These are phyloP conservation scores for Actinomortierella ambigua DNA, from an alignment of 371 early-diverging fungal genomes.

Conservation along the genomic window DNA sequence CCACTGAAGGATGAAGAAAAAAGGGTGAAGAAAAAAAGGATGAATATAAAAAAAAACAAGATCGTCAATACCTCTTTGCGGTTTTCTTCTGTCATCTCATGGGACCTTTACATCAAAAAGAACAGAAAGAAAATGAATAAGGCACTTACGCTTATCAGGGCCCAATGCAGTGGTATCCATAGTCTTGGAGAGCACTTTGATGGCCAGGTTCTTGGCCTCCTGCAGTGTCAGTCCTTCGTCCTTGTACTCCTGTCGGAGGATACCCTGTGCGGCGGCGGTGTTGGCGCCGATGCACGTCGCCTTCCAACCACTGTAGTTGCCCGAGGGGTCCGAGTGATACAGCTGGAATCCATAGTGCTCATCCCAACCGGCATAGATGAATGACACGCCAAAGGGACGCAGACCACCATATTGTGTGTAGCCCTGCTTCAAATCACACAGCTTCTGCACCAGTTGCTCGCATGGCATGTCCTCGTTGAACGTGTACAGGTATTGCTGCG, in stretches of 20 bases:
- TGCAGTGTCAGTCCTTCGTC: conserved; percentile 81
- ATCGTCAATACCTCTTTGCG: background rate
- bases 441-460: conserved; percentile 91
- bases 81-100: no score
- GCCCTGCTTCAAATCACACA: conserved; percentile 97
- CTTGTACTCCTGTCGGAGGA: conserved; percentile 95
- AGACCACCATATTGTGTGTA: conserved; percentile 99
- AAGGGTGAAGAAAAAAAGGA: background rate
- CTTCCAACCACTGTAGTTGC: conserved; percentile 99
- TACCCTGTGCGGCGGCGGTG: conserved; percentile 87
- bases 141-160: conserved; percentile 85
- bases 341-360: conserved; percentile 92
- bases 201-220: conserved; percentile 87
- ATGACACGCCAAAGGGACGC: conserved; percentile 99
- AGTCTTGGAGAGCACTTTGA: conserved; percentile 94
- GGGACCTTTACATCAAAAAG: background rate
- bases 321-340: conserved; percentile 98
- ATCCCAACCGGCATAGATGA: conserved; percentile 97
- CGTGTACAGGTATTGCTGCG: conserved; percentile 88
- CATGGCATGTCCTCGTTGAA: conserved; percentile 93
- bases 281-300: conserved; percentile 98
- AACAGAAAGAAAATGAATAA: background rate
- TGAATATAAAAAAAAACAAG: background rate
- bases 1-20: conserved; percentile 25
- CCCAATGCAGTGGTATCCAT: conserved; percentile 92